Evolutionary conservation across 345 rosid genomes (phyloP).

Genomic region (Murraya paniculata): DNA sequence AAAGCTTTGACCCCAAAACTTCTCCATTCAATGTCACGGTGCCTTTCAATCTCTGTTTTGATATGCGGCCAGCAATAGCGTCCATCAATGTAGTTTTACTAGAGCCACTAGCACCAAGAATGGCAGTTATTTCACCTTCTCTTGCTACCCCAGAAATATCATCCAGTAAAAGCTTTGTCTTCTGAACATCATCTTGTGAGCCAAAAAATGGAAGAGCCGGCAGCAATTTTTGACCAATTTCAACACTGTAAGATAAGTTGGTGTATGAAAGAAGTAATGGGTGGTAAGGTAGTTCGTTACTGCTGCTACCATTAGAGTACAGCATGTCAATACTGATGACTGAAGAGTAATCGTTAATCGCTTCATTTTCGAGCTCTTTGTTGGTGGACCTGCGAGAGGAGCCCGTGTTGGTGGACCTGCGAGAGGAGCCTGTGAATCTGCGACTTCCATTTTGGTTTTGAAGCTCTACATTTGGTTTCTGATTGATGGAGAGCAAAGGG

Average conservation of each 20-base stretch:
- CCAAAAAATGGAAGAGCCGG: not conserved
- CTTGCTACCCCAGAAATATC: constrained; percentile 48
- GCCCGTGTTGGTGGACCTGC: not conserved
- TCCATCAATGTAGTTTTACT: constrained; percentile 90
- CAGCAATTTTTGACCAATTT: not conserved
- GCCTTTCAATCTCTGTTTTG: constrained; percentile 70
- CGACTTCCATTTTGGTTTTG: not conserved
- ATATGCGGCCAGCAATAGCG: constrained; percentile 75
- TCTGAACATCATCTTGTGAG: not conserved
- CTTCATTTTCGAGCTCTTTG: not conserved
- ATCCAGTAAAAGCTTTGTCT: constrained; percentile 29
- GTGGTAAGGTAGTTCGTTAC: no score
- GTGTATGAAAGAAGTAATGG: constrained; percentile 9
- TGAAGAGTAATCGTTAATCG: not conserved
- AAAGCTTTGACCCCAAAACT: constrained; percentile 56
- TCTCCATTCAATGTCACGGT: constrained; percentile 74
- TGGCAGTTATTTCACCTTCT: constrained; percentile 87
- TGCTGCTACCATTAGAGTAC: not conserved
- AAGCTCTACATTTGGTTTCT: not conserved
- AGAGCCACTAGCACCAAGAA: constrained; percentile 92
- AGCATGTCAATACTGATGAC: not conserved
- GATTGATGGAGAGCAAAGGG: not conserved
- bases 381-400: not conserved
- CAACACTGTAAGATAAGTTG: constrained; percentile 5
- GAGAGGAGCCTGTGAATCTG: not conserved